Percentiles rank a stretch among this genome's conserved stretches.
Evolutionary conservation across 148 eudicot species (phyloP).

Genomic region (Salicornia ramosissima): DNA sequence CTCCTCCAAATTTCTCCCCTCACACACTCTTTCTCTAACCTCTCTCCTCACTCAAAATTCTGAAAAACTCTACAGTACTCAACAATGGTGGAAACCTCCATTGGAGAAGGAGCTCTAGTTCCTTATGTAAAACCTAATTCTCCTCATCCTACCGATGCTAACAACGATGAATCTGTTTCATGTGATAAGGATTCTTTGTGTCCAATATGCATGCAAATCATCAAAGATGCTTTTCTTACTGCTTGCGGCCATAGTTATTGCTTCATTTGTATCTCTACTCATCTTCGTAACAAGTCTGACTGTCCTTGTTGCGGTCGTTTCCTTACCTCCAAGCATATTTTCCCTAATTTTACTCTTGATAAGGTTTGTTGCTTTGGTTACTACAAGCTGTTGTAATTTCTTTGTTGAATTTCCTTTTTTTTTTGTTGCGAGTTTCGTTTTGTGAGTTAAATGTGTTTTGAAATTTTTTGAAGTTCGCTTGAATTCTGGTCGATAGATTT

Average conservation of each 20-base stretch:
- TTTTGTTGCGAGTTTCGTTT: not conserved
- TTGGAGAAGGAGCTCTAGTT: constrained; percentile 37
- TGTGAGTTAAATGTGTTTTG: not conserved
- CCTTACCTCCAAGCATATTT: constrained; percentile 52
- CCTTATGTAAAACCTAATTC: constrained; percentile 43
- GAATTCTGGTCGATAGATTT: not conserved
- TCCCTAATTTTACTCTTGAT: constrained; percentile 81
- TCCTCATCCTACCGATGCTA: not conserved
- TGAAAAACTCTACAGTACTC: not conserved
- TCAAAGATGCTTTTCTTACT: constrained; percentile 72
- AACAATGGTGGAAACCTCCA: constrained; percentile 30
- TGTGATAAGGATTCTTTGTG: constrained; percentile 57
- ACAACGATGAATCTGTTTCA: constrained; percentile 19
- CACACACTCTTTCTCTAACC: not conserved
- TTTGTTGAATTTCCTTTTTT: not conserved
- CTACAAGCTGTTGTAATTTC: too few relatives aligned
- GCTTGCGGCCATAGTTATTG: constrained; percentile 89
- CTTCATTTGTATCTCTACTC: constrained; percentile 74
- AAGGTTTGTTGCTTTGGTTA: constrained; percentile 37
- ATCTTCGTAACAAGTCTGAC: constrained; percentile 59
- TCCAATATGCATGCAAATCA: constrained; percentile 91
- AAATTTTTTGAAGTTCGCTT: too few relatives aligned
- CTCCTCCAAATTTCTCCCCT: not conserved
- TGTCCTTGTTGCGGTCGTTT: constrained; percentile 70
- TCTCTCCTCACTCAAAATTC: not conserved